Base-by-base conservation (phyloP, 164 flowering plant genomes). In the Stephania yunnanensis region DNA sequence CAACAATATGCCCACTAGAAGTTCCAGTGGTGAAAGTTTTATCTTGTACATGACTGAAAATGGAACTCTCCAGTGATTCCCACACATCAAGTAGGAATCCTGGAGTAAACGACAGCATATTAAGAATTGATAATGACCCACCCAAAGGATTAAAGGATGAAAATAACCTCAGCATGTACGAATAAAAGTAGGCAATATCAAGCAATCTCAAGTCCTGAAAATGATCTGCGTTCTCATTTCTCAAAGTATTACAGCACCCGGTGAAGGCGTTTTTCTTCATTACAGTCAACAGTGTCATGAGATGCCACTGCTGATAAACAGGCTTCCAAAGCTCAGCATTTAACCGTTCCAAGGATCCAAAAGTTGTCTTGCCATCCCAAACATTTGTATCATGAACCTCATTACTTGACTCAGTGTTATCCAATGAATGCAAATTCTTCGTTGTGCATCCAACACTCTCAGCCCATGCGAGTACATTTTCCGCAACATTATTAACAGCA, bases 271-370 rank as follows among this genome's bases (percentile, higher is more conserved):
- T 87, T 42, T 73, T 84, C 76, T 83, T 84, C 55, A 84, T 48
- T 6, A 70, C 20, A 29, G 82, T 80, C 79, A 94, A 77, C 71
- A 96, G 95, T 75, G 81, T 84, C 80, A 77, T 80, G 70, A 94
- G 94, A 90, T 96, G 98, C 91, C 94, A 88, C 81, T 88, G 98
- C 81, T 90, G 92, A 85, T 85, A 84, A 81, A 91, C 86, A 81
- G 98, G 95, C 75, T 80, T 85, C 65, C 87, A 79, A 61, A 88
- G 85, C 75, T 90, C 91, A 68, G 87, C 74, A 81, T 79, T 91
- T 64, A 88, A 84, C 74, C 80, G 76, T 46, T 76, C 83, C 64
- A 76, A 78, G 70, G 89, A 76, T 74, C 76, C 83, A 69, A 29
- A 69, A 76, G 72, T 73, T 22, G 74, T 68, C 25, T 85, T 87